Base-by-base conservation (phyloP, 2,329 filamentous ascomycete species). In the Elsinoe perseae region DNA sequence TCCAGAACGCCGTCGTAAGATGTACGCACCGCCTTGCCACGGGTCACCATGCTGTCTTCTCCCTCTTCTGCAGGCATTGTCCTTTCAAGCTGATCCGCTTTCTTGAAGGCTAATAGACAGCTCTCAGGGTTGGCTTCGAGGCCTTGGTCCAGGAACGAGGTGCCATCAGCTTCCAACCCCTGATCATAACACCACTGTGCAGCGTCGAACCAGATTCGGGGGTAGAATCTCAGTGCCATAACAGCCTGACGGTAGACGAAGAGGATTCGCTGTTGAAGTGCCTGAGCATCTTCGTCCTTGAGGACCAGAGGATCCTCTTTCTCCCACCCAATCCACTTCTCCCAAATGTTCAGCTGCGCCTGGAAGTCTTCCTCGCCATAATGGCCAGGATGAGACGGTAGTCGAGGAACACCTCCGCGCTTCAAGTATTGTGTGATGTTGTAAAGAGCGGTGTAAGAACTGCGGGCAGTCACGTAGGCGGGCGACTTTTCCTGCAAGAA, bases 391-490 rank as follows among this genome's bases (percentile, higher is more conserved):
- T 86, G 83, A 5, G 93, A 92, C 1, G 92, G 89, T 1, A 98
- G 75, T 8, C 82, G 81, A 2, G 95, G 89, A 1, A 95, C 74
- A 3, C 87, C 91, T 2, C 83, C 87, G 43, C 91, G 84, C 60
- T 82, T 80, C 40, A 98, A 73, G 7, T 85, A 84, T 36, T 84
- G 81, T 1, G 87, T 90, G 56, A 95, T 84, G 66, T 95, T 95
- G 56, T 95, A 89, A n/a, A 97, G 75, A 34, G 90, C 87, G 40
- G 88, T 92, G 67, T 89, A 89, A 40, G 90, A 90, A 62, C 87
- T 91, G 69, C 95, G 86, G 54, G 95, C 93, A 14, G 91, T 95
- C 90, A 98, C 95, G 70, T 97, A 98, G 2, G 86, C 82, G 1
- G 92, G 87, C 0, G 92, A 96, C 59, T 87, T 85, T 66, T 98